Evolutionary conservation across 352 stramenopile genomes (phyloP).

Genomic region (Peronospora farinosa): DNA sequence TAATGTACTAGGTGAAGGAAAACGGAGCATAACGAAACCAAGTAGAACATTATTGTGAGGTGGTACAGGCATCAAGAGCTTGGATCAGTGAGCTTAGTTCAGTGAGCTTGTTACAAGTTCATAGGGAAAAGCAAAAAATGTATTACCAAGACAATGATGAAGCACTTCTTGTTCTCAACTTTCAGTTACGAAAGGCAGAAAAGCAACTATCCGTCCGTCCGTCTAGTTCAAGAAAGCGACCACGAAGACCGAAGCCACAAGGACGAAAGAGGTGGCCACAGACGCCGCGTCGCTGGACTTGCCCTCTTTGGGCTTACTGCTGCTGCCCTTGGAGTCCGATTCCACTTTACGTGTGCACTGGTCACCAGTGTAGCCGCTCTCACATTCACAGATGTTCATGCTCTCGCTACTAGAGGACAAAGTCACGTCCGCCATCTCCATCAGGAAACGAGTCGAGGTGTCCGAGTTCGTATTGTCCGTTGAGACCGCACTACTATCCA

Average conservation of each 20-base stretch:
- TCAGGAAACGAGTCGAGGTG: constrained; percentile 25
- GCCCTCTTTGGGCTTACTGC: not conserved
- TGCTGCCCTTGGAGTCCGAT: constrained; percentile 19
- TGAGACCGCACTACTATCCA: constrained; percentile 7
- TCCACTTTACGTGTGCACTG: constrained; percentile 54
- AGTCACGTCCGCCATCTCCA: constrained; percentile 24
- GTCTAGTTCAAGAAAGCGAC: constrained; percentile 41
- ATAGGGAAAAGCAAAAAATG: constrained; percentile 32
- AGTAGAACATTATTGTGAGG: constrained; percentile 9
- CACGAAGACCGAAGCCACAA: constrained; percentile 29
- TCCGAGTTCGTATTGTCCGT: constrained; percentile 15
- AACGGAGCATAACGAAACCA: constrained; percentile 7
- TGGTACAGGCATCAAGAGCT: too few relatives aligned
- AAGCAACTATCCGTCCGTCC: constrained; percentile 4
- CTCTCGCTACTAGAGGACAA: constrained; percentile 20
- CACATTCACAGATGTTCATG: constrained; percentile 46
- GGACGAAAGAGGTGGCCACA: constrained; percentile 24
- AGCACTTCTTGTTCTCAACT: constrained; percentile 7
- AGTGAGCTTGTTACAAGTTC: constrained; percentile 1
- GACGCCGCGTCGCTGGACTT: constrained; percentile 23
- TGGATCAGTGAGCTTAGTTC: too few relatives aligned
- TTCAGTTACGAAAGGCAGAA: constrained; percentile 3
- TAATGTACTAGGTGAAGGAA: not conserved
- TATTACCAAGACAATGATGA: constrained; percentile 23
- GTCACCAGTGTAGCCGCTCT: constrained; percentile 48